Evolutionary conservation across 306 rosid genomes (phyloP), one percentile per base, ranked within the genome.

Genomic region (Quercus agrifolia): DNA sequence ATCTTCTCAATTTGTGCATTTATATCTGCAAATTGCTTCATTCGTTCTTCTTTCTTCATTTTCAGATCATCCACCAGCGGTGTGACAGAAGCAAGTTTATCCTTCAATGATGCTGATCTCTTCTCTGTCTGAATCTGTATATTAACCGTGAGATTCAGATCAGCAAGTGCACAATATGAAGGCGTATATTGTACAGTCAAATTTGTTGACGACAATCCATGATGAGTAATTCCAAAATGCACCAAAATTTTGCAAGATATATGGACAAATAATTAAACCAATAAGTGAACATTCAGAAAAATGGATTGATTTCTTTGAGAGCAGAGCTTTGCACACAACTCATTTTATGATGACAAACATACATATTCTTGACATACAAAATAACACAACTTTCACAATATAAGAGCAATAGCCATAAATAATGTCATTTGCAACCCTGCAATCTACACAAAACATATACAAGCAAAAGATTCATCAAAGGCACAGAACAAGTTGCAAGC

Each of bases 11-110:
- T 89, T 82, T 95, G 99, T 52, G 79, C 79, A 77, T 81, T 88
- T 55, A 89, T 76, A 84, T 95, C 98, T 15, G 83, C 83, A 79
- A 95, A 95, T 83, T 92, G 99, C 82, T 89, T 92, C 82, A 88
- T 71, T 74, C 99, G 90, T 80, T 93, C 93, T 25, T 91, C 98
- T 78, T 89, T 90, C 88, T 87, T 91, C 83, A 71, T 78, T 86
- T 85, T 92, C 80, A 95, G 83, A 70, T 92, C 90, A 69, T 95
- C 97, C 61, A 92, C 90, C 78, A 92, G 81, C 28, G 99, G 99
- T 80, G 91, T 85, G 59, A 95, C 90, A 72, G 92, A 91, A 51
- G 98, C 90, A 79, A 95, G 94, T 79, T 95, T 95, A 75, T 89
- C 92, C 84, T 91, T 95, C 88, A 95, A 80, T 17, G 99, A 91